Conservation (phyloP, 2,329 filamentous ascomycete genomes). For the Escovopsis sp. region DNA sequence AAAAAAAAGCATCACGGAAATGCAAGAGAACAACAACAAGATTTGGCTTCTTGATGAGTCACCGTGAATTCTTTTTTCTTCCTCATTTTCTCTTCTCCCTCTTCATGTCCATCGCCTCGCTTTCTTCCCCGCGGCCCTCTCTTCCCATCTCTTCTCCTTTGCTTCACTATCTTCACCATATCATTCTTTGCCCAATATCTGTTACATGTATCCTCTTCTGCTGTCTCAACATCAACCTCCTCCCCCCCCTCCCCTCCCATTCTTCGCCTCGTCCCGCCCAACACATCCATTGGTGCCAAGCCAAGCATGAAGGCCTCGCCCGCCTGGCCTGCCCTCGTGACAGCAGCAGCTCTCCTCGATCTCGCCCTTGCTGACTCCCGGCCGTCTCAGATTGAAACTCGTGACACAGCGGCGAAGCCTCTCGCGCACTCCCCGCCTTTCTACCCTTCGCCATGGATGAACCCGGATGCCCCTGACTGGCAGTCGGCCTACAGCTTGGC, state of each 20-base stretch:
- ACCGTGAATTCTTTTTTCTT: neutral
- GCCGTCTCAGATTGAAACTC: conserved; percentile 8
- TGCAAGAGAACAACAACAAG: too few species aligned
- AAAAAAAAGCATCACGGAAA: too few species aligned
- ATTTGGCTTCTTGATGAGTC: too few species aligned
- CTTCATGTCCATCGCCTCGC: neutral
- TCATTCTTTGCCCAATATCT: too few species aligned
- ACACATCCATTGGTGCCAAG: too few species aligned
- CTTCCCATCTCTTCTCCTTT: too few species aligned
- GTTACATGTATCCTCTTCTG: neutral
- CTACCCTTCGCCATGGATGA: conserved; percentile 82
- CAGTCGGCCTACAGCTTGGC: conserved; percentile 61
- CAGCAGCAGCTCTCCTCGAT: conserved; percentile 4
- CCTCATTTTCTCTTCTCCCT: neutral
- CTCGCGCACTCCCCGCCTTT: conserved; percentile 38
- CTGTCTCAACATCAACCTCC: too few species aligned
- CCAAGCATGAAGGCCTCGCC: conserved; percentile 1
- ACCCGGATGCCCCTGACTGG: conserved; percentile 58
- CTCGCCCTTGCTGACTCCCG: conserved; percentile 10
- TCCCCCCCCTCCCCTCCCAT: neutral
- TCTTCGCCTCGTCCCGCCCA: neutral
- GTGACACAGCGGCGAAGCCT: conserved; percentile 2
- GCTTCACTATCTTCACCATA: too few species aligned
- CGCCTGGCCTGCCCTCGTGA: conserved; percentile 3
- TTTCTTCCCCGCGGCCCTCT: too few species aligned